These are phyloP conservation scores for Priceomyces haplophilus DNA, from an alignment of 805 yeast species.

Conservation along the genomic window DNA sequence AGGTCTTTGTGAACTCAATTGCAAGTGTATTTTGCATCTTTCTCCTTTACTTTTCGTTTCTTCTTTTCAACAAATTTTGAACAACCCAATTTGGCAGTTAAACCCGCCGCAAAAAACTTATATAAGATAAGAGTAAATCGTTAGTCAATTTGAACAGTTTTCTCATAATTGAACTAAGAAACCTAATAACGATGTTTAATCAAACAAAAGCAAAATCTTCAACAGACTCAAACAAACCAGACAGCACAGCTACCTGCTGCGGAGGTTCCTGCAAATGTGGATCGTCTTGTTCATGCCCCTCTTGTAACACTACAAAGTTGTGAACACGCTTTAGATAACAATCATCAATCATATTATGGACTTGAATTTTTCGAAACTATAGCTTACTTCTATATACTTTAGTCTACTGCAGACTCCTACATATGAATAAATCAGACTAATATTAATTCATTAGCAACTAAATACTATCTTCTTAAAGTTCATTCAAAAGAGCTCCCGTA, in stretches of 20 bases:
- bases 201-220: not conserved
- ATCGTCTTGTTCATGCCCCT: constrained; percentile 35
- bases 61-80: too few relatives aligned
- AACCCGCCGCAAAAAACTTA: not conserved
- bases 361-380: not conserved
- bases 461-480: not conserved
- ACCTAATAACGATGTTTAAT: not conserved
- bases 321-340: too few relatives aligned
- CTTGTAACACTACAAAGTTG: constrained; percentile 43
- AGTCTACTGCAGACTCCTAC: too few relatives aligned
- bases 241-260: constrained; percentile 4
- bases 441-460: not conserved
- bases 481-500: too few relatives aligned
- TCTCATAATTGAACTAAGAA: too few relatives aligned
- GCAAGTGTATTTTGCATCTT: too few relatives aligned
- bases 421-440: not conserved
- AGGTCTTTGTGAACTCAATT: too few relatives aligned
- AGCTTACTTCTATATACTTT: not conserved
- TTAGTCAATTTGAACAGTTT: too few relatives aligned
- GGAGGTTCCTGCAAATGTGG: constrained; percentile 35
- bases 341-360: not conserved
- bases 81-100: not conserved
- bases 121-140: not conserved
- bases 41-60: too few relatives aligned
- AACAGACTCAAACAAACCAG: not conserved